These are phyloP conservation scores for Hygrophoropsis aurantiaca DNA, from an alignment of 768 basidiomycete species.

Conservation along the genomic window DNA sequence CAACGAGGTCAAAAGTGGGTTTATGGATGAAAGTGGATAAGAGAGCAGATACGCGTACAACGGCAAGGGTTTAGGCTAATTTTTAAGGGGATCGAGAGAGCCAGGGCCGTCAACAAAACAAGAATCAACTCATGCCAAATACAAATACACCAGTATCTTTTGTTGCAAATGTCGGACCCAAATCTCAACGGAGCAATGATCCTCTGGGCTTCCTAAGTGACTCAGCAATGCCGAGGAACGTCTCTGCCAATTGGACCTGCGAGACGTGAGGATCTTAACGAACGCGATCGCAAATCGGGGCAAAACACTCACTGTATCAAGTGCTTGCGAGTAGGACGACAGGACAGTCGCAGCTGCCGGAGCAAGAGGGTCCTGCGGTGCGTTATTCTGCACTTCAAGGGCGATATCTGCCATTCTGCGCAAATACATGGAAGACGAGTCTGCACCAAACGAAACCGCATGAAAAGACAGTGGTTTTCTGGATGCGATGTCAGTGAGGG, in stretches of 20 bases:
- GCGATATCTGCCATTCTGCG: conserved; percentile 48
- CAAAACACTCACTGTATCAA: conserved; percentile 39
- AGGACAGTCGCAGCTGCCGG: conserved; percentile 26
- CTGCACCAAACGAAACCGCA: conserved; percentile 45
- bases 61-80: too few species aligned
- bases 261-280: neutral
- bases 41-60: too few species aligned
- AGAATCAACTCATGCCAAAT: too few species aligned
- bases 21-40: too few species aligned
- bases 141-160: too few species aligned
- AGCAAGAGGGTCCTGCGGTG: conserved; percentile 33
- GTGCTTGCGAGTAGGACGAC: conserved; percentile 45
- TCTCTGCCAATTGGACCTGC: conserved; percentile 50
- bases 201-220: conserved; percentile 54
- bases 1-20: too few species aligned
- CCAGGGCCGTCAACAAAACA: too few species aligned
- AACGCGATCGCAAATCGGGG: too few species aligned
- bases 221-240: conserved; percentile 57
- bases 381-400: conserved; percentile 38
- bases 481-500: neutral
- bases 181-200: conserved; percentile 35
- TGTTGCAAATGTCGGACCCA: too few species aligned
- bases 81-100: too few species aligned
- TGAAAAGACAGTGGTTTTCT: conserved; percentile 54
- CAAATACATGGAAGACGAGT: conserved; percentile 19